phyloP scores from a whole-genome alignment of 805 yeast genomes.

The Teunomyces atbi region DNA sequence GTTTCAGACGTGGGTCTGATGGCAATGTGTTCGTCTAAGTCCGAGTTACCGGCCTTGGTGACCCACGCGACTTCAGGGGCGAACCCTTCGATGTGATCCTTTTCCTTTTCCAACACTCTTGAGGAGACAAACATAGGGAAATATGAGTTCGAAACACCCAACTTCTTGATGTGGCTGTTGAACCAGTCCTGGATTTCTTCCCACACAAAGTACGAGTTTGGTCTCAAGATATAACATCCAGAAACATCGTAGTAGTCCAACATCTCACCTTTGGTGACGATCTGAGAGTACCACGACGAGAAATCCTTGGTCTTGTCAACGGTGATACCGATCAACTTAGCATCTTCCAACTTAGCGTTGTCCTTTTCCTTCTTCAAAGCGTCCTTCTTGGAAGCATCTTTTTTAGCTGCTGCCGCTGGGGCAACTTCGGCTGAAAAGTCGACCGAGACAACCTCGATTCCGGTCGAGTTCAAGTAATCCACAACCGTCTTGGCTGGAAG shows the following conservation, averaged over 20 bases:
- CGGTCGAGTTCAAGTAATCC: constrained; percentile 48
- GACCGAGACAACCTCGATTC: constrained; percentile 50
- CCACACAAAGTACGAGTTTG: constrained; percentile 93
- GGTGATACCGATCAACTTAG: constrained; percentile 93
- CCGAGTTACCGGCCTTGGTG: constrained; percentile 91
- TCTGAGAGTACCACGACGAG: constrained; percentile 97
- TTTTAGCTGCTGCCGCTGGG: constrained; percentile 19
- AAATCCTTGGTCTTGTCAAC: constrained; percentile 90
- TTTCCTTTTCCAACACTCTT: constrained; percentile 91
- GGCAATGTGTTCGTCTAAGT: constrained; percentile 96
- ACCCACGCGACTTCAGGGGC: constrained; percentile 99
- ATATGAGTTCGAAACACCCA: constrained; percentile 93
- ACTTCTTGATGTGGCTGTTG: constrained; percentile 70
- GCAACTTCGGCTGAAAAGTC: constrained; percentile 51
- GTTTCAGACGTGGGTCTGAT: constrained; percentile 99
- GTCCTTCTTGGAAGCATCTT: constrained; percentile 24
- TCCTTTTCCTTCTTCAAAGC: constrained; percentile 36
- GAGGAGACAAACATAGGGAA: constrained; percentile 98
- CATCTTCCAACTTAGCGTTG: constrained; percentile 69
- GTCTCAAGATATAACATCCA: constrained; percentile 97
- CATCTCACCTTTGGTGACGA: constrained; percentile 96
- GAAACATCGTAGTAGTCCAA: constrained; percentile 97
- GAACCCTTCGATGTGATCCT: constrained; percentile 97
- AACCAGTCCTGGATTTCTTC: constrained; percentile 89
- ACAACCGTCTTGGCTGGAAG: constrained; percentile 47